These are phyloP conservation scores for Cyclotella atomus DNA, from an alignment of 108 stramenopile species.

Conservation along the genomic window DNA sequence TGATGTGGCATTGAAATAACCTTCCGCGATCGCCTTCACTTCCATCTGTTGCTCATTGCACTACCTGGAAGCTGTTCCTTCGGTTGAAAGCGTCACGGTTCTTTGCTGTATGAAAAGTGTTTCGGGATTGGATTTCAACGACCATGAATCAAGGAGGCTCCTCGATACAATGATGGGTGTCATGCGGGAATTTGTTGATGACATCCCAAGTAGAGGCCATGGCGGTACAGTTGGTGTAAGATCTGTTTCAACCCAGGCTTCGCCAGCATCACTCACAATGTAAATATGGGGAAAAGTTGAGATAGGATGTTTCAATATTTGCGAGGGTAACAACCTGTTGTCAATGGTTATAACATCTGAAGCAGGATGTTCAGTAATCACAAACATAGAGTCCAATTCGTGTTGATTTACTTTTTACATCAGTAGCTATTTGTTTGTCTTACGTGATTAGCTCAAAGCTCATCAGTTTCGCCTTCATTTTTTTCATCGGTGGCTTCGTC, in stretches of 20 bases:
- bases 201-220: background rate
- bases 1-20: background rate
- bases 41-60: conserved; percentile 1
- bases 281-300: no score
- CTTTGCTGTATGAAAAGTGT: background rate
- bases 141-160: background rate
- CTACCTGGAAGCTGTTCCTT: background rate
- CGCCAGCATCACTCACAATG: no score
- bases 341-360: no score
- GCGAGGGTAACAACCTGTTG: no score
- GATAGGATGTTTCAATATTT: no score
- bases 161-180: background rate
- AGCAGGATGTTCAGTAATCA: no score
- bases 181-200: background rate
- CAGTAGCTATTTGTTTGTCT: no score
- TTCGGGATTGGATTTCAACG: background rate
- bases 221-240: background rate
- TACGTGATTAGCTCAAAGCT: conserved; percentile 40
- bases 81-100: background rate
- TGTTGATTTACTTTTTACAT: no score
- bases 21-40: conserved; percentile 8
- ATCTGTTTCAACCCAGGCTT: background rate
- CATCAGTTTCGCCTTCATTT: conserved; percentile 41
- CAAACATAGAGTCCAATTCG: no score
- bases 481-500: conserved; percentile 25